Conservation (phyloP, 768 basidiomycete species). For the Boletus barrowsii region DNA sequence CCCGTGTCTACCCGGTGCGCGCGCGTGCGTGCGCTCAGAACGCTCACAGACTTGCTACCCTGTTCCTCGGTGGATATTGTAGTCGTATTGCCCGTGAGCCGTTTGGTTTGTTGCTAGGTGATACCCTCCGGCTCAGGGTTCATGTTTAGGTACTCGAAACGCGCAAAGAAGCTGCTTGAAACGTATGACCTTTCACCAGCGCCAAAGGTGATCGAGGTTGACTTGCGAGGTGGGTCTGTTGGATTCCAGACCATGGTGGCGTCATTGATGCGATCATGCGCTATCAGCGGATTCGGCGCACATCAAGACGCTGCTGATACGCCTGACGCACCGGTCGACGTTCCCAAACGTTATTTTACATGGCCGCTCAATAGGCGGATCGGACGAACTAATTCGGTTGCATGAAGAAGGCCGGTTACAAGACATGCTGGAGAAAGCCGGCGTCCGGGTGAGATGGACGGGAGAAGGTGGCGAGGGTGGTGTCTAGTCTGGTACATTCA, state of each 20-base stretch:
- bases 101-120: slow-evolving; percentile 27
- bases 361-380: slow-evolving; percentile 65
- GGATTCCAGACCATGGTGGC: not conserved
- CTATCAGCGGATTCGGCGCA: slow-evolving; percentile 54
- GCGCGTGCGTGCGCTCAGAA: no score
- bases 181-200: slow-evolving; percentile 58
- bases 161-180: slow-evolving; percentile 47
- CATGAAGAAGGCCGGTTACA: slow-evolving; percentile 48
- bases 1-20: not conserved
- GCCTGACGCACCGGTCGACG: slow-evolving; percentile 64
- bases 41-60: no score
- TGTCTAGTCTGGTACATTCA: not conserved
- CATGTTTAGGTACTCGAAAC: slow-evolving; percentile 25
- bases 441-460: slow-evolving; percentile 34
- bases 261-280: not conserved
- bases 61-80: no score
- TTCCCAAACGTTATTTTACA: slow-evolving; percentile 74
- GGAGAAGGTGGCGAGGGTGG: slow-evolving; percentile 10
- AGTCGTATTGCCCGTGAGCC: slow-evolving; percentile 69
- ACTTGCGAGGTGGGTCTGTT: slow-evolving; percentile 53
- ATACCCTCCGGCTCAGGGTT: not conserved
- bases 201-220: slow-evolving; percentile 73
- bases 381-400: slow-evolving; percentile 48
- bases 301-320: slow-evolving; percentile 62
- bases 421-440: slow-evolving; percentile 45